Evolutionary conservation across 345 rosid genomes (phyloP).

Genomic region (Melaleuca quinquenervia): DNA sequence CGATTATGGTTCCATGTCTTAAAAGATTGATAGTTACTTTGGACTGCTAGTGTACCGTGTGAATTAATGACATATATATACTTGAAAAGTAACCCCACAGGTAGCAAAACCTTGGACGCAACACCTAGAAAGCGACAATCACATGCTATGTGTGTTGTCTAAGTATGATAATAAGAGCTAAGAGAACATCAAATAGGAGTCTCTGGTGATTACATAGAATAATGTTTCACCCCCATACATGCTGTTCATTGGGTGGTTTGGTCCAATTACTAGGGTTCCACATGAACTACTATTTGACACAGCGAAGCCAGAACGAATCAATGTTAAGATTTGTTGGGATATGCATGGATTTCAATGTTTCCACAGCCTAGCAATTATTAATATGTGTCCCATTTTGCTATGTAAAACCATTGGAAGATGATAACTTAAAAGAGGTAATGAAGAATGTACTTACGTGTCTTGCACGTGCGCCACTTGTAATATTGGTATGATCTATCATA

Average conservation of each 20-base stretch:
- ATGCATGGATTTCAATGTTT: not conserved
- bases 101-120: not conserved
- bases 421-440: not conserved
- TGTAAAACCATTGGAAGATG: not conserved
- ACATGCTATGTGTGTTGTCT: not conserved
- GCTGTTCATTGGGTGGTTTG: not conserved
- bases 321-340: not conserved
- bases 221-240: not conserved
- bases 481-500: not conserved
- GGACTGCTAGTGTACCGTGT: not conserved
- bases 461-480: not conserved
- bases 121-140: not conserved
- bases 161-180: not conserved
- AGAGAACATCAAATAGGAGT: not conserved
- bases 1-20: not conserved
- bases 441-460: not conserved
- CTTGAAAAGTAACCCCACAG: not conserved
- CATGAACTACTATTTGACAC: not conserved
- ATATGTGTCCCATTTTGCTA: not conserved
- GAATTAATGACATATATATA: not conserved
- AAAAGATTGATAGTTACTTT: not conserved
- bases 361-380: not conserved
- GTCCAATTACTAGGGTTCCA: not conserved
- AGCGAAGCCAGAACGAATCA: not conserved
- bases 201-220: not conserved